These are phyloP conservation scores for Pouteria campechiana DNA, from an alignment of 179 eudicot species.

Conservation along the genomic window DNA sequence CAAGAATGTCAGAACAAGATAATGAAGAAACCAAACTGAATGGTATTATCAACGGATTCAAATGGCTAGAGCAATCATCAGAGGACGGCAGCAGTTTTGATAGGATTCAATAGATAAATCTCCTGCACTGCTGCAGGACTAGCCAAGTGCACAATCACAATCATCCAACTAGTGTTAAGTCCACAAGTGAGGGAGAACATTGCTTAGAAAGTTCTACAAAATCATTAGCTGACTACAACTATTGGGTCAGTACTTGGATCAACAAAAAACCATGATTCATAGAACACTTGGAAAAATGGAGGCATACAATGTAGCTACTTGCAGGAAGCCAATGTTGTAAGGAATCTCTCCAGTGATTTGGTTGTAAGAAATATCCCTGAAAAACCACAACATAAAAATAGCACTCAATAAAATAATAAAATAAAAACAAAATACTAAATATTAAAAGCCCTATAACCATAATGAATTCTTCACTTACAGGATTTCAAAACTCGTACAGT, in stretches of 20 bases:
- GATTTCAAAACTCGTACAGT: slow-evolving; percentile 65
- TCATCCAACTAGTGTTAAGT: no score
- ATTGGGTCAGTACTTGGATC: no score
- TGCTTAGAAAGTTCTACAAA: no score
- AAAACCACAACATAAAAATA: background rate
- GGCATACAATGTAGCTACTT: slow-evolving; percentile 55
- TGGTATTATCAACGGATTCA: no score
- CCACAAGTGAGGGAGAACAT: no score
- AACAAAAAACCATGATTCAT: background rate
- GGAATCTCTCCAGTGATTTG: slow-evolving; percentile 59
- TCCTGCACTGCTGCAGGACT: no score
- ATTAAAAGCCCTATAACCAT: background rate
- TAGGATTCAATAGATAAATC: no score
- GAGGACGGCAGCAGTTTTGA: no score
- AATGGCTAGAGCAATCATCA: no score
- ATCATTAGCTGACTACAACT: no score
- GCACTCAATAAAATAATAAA: background rate
- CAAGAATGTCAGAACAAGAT: no score
- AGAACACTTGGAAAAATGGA: background rate
- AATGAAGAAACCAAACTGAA: no score
- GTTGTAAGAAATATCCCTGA: slow-evolving; percentile 61
- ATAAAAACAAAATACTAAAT: background rate
- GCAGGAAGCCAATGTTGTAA: slow-evolving; percentile 57
- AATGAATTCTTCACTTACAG: slow-evolving; percentile 24
- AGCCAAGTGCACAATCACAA: background rate